These are phyloP conservation scores for Cicer yamashitae DNA, from an alignment of 306 rosid genomes.

Conservation along the genomic window DNA sequence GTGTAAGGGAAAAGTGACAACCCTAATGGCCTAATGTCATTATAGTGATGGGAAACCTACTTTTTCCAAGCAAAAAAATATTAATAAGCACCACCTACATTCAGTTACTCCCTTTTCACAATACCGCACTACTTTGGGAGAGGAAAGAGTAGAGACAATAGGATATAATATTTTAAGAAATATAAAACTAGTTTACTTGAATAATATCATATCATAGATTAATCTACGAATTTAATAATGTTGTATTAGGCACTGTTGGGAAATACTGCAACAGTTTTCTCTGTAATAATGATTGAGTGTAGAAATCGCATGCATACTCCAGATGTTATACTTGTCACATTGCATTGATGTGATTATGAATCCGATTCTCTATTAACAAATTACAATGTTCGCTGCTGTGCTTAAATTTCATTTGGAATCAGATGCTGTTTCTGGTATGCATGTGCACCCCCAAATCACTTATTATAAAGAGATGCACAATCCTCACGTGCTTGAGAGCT, in stretches of 20 bases:
- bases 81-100: slow-evolving; percentile 5
- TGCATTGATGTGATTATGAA: slow-evolving; percentile 43
- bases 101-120: neutral
- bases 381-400: slow-evolving; percentile 42
- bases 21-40: slow-evolving; percentile 22
- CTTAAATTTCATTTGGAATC: slow-evolving; percentile 50
- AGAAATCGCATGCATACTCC: slow-evolving; percentile 37
- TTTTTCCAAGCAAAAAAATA: slow-evolving; percentile 21
- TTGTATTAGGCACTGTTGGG: slow-evolving; percentile 2
- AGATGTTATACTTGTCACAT: slow-evolving; percentile 26
- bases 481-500: neutral
- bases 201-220: neutral
- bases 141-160: neutral
- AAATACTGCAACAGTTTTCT: neutral
- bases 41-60: slow-evolving; percentile 35
- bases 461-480: neutral
- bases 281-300: neutral
- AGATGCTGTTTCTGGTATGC: slow-evolving; percentile 50
- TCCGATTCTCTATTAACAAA: slow-evolving; percentile 60
- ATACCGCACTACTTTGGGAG: slow-evolving; percentile 9
- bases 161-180: slow-evolving; percentile 5
- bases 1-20: slow-evolving; percentile 24
- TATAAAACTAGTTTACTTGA: slow-evolving; percentile 3
- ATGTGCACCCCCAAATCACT: neutral
- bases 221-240: neutral